Percentiles rank a stretch among this genome's conserved stretches.
Conservation (phyloP, 495 filamentous ascomycete genomes). For the Glarea lozoyensis region DNA sequence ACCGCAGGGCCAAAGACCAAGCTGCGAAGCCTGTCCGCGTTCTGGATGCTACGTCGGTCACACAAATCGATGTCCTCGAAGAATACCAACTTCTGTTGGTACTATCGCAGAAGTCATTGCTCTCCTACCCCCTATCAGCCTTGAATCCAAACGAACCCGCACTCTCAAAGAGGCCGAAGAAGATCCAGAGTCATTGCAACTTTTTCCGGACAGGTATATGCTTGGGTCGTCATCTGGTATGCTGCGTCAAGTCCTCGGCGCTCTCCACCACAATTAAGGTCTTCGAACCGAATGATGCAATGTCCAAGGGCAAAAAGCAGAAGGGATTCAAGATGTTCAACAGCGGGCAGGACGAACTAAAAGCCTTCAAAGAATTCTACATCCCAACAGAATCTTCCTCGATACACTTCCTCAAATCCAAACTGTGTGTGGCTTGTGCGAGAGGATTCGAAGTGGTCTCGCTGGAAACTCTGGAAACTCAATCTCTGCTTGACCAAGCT, state of each 20-base stretch:
- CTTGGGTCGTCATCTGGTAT: slow-evolving; percentile 87
- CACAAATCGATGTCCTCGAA: slow-evolving; percentile 92
- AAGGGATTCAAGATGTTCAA: slow-evolving; percentile 95
- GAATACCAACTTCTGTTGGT: slow-evolving; percentile 88
- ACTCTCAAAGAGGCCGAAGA: slow-evolving; percentile 80
- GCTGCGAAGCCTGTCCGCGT: slow-evolving; percentile 69
- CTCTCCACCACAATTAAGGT: slow-evolving; percentile 95
- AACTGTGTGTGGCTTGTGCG: slow-evolving; percentile 91
- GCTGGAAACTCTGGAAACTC: slow-evolving; percentile 93
- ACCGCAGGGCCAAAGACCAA: slow-evolving; percentile 75
- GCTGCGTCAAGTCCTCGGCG: slow-evolving; percentile 84
- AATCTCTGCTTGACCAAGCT: slow-evolving; percentile 93
- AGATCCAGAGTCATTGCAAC: slow-evolving; percentile 93
- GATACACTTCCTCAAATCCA: slow-evolving; percentile 94
- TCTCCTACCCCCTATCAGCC: slow-evolving; percentile 79
- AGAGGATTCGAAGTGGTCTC: slow-evolving; percentile 95
- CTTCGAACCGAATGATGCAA: slow-evolving; percentile 88
- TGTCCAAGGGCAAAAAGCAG: slow-evolving; percentile 81
- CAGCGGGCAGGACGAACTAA: slow-evolving; percentile 84
- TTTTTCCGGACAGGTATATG: slow-evolving; percentile 98
- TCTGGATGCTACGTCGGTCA: slow-evolving; percentile 78
- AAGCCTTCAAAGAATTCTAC: slow-evolving; percentile 98
- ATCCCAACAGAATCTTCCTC: slow-evolving; percentile 94
- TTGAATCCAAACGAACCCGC: slow-evolving; percentile 70
- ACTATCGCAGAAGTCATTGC: slow-evolving; percentile 84